A percentile compares a stretch with the other conserved stretches of the same genome.
Conservation (phyloP, 257 asterid genomes). For the Solanum etuberosum region DNA sequence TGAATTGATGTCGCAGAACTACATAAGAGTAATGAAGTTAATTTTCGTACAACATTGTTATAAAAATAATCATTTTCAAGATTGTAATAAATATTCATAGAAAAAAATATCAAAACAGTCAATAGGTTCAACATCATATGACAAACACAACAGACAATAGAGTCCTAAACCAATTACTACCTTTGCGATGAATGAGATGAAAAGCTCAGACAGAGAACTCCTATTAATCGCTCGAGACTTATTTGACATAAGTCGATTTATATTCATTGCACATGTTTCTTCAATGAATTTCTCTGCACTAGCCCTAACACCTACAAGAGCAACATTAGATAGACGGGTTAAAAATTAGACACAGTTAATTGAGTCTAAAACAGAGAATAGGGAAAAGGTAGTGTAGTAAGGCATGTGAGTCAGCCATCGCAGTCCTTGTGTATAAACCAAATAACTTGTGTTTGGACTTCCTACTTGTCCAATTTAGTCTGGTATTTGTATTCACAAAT, state of each 20-base stretch:
- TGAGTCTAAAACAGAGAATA: background rate
- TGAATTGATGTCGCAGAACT: slow-evolving; percentile 65
- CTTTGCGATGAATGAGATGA: slow-evolving; percentile 64
- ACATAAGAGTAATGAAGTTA: slow-evolving; percentile 12
- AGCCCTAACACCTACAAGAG: slow-evolving; percentile 67
- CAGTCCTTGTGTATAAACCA: background rate
- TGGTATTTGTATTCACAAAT: background rate
- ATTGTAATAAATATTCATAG: background rate
- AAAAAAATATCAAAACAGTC: background rate
- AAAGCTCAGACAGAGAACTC: slow-evolving; percentile 68
- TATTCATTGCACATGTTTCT: slow-evolving; percentile 52
- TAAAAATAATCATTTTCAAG: background rate
- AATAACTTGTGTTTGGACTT: background rate
- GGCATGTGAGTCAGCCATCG: background rate
- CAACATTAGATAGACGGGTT: slow-evolving; percentile 4
- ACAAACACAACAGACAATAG: background rate
- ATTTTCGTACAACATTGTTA: slow-evolving; percentile 9
- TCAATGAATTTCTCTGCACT: slow-evolving; percentile 63
- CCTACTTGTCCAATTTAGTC: background rate
- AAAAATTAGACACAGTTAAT: background rate
- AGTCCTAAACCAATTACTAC: slow-evolving; percentile 18
- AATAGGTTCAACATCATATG: background rate
- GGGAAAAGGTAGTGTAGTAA: background rate
- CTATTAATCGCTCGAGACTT: slow-evolving; percentile 45
- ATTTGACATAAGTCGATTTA: slow-evolving; percentile 39